Evolutionary conservation across 164 flowering plant genomes (phyloP).

Genomic region (Chimonanthus praecox): DNA sequence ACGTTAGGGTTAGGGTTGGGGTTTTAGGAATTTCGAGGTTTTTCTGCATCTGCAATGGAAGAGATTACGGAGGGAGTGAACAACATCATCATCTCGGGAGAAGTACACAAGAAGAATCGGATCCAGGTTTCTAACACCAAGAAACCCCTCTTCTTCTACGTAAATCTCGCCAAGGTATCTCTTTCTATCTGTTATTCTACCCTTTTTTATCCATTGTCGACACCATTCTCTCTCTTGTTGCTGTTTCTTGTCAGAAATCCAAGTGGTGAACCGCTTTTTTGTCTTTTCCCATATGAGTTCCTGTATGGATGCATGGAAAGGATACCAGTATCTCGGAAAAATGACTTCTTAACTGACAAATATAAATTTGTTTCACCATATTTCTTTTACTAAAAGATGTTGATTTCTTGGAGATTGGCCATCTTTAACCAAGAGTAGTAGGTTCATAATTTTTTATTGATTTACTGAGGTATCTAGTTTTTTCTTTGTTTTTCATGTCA

Average conservation of each 20-base stretch:
- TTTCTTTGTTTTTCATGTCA: too few species aligned
- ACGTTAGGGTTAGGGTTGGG: constrained; percentile 3
- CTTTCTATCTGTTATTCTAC: not conserved
- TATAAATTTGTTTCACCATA: too few species aligned
- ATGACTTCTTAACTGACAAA: too few species aligned
- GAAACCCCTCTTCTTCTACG: constrained; percentile 23
- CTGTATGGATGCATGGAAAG: too few species aligned
- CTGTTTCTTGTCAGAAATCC: not conserved
- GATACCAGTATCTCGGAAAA: too few species aligned
- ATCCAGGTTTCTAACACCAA: constrained; percentile 71
- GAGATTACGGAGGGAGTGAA: constrained; percentile 53
- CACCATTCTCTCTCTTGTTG: not conserved
- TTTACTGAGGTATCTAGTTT: too few species aligned
- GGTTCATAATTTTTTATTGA: too few species aligned
- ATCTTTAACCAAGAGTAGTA: too few species aligned
- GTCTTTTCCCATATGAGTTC: not conserved
- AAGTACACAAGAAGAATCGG: constrained; percentile 43
- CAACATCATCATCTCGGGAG: constrained; percentile 29
- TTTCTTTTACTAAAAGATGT: too few species aligned
- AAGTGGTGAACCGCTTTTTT: not conserved
- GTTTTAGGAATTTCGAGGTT: not conserved
- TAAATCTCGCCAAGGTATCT: constrained; percentile 20
- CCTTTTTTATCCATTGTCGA: not conserved
- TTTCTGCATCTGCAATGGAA: constrained; percentile 31
- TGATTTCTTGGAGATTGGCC: too few species aligned